Conservation (phyloP, 306 rosid genomes). For the Fagus sylvatica region DNA sequence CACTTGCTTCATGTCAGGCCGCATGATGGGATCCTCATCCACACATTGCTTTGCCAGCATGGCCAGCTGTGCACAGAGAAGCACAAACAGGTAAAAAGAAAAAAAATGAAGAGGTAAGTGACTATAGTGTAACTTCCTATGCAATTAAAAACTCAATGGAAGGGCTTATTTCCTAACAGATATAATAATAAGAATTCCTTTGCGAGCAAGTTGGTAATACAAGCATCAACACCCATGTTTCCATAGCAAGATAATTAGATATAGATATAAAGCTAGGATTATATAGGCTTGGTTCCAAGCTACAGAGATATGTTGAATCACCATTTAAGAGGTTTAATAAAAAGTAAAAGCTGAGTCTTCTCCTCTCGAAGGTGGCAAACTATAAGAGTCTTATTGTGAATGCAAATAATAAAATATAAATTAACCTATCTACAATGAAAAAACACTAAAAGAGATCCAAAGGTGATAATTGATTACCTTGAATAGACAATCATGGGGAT, state of each 20-base stretch:
- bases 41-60: constrained; percentile 90
- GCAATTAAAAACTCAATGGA: background rate
- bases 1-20: constrained; percentile 90
- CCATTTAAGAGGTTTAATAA: background rate
- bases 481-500: constrained; percentile 94
- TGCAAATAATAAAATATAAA: constrained; percentile 2
- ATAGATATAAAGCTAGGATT: background rate
- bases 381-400: background rate
- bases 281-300: background rate
- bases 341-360: too few species aligned
- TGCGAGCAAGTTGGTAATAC: background rate
- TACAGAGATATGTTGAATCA: background rate
- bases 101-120: background rate
- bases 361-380: background rate
- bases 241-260: background rate
- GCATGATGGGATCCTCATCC: constrained; percentile 82
- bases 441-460: constrained; percentile 7
- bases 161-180: background rate
- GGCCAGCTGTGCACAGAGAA: constrained; percentile 55
- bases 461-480: constrained; percentile 54
- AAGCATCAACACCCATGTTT: background rate
- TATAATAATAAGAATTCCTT: background rate
- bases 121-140: background rate
- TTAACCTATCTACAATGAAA: background rate
- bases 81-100: background rate